A percentile compares a stretch with the other conserved stretches of the same genome.
These are phyloP conservation scores for Crithidia mellificae DNA, from an alignment of 208 protist genomes.

Conservation along the genomic window DNA sequence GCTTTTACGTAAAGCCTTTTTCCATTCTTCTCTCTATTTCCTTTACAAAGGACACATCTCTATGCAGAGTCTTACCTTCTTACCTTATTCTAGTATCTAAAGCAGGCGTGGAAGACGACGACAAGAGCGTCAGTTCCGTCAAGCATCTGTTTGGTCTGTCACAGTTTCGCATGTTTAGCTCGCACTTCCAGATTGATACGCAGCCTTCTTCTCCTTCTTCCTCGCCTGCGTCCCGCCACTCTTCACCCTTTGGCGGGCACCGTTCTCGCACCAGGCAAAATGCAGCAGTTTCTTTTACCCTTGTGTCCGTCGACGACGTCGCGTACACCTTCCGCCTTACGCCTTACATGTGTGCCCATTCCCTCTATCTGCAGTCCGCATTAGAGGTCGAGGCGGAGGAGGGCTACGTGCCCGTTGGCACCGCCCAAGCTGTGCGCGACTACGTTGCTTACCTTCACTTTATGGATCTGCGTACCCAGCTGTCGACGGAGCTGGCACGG, in stretches of 20 bases:
- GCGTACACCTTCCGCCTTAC: conserved; percentile 16
- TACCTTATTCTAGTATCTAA: too few species aligned
- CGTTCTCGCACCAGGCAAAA: neutral
- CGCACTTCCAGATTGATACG: too few species aligned
- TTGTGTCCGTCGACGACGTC: conserved; percentile 36
- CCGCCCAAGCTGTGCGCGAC: conserved; percentile 34
- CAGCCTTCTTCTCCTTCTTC: conserved; percentile 11
- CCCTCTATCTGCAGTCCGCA: conserved; percentile 46
- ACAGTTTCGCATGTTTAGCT: too few species aligned
- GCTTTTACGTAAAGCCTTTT: neutral
- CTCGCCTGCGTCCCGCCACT: neutral
- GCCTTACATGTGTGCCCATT: conserved; percentile 28
- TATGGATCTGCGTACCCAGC: conserved; percentile 17
- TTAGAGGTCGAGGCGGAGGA: conserved; percentile 39
- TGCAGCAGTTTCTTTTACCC: conserved; percentile 17
- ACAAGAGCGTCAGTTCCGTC: too few species aligned
- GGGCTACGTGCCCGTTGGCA: conserved; percentile 48
- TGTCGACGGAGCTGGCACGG: conserved; percentile 22
- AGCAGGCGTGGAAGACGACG: too few species aligned
- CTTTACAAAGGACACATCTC: neutral
- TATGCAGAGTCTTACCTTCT: neutral
- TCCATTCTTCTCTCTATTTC: neutral
- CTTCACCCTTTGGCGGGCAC: too few species aligned
- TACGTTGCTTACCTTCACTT: conserved; percentile 51
- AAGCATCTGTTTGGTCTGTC: too few species aligned